Base-by-base conservation (phyloP, 2,329 filamentous ascomycete genomes). In the Cyphellophora attinorum region DNA sequence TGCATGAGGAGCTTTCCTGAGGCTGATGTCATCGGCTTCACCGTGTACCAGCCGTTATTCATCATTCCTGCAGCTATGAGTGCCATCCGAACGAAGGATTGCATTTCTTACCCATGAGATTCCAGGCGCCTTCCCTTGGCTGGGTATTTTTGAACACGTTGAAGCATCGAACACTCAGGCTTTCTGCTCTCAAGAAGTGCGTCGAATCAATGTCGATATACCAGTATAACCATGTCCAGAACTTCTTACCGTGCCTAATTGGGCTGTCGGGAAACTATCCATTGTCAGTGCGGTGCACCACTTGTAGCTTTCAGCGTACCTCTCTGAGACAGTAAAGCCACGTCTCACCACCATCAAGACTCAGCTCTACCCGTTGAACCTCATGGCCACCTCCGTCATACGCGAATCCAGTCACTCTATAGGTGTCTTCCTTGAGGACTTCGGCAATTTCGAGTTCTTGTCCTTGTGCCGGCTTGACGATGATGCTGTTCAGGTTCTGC, bases 161-260 rank as follows among this genome's bases (percentile, higher is more conserved):
- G 48, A 63, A 67, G 39, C 61, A 65, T 12, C 66, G 58, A 4
- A 69, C 67, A 0, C 48, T 54, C 31, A 72, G 63, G 31, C 55
- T 58, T 19, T 58, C 51, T 1, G 64, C 58, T 12, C 54, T 52
- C 3, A 68, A 44, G 3, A 72, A 47, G 39, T 68, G 58, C 1
- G 55, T 49, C 2, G 67, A 48, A 10, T 60, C 58, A 3, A 72
- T 51, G 35, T 72, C 68, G 2, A 71, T 52, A 37, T 70, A 54
- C 68, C 68, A 72, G 40, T 67, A 61, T 3, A 67, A 29, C 68
- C 68, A 72, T 0, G 67, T 63, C 68, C 67, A 72, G 44, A 68
- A 72, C 43, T 68, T 72, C 25, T 60, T 64, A 3, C 67, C 68
- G 35, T 73, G 65, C 4, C 68, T 55, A 19, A 72, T 57, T 0